phyloP scores from a whole-genome alignment of 2,329 filamentous ascomycete species.

The Diaporthe vaccinii region DNA sequence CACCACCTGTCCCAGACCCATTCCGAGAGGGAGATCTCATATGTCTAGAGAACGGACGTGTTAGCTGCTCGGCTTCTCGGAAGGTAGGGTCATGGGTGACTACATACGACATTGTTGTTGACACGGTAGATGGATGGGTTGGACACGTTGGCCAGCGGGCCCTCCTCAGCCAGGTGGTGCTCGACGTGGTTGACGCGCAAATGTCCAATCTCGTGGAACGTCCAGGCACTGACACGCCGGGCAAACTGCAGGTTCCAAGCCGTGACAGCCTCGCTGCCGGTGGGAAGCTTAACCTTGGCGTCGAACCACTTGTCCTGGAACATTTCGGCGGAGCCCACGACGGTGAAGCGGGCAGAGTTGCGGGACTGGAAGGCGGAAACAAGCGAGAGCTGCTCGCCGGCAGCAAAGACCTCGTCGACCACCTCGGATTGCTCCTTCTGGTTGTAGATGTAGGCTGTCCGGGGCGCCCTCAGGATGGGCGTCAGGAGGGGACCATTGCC shows the following conservation, averaged over 20 bases:
- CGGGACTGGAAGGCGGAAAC: slow-evolving; percentile 91
- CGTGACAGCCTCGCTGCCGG: slow-evolving; percentile 64
- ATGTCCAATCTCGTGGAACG: slow-evolving; percentile 94
- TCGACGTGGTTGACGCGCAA: slow-evolving; percentile 86
- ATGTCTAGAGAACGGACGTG: slow-evolving; percentile 69
- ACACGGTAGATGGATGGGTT: slow-evolving; percentile 95
- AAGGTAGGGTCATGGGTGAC: background rate
- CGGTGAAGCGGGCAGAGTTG: slow-evolving; percentile 90
- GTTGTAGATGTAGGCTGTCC: slow-evolving; percentile 93
- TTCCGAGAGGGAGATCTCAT: slow-evolving; percentile 90
- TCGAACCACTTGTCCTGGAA: slow-evolving; percentile 92
- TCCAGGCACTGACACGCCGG: slow-evolving; percentile 89
- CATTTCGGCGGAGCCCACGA: slow-evolving; percentile 89
- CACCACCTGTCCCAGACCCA: slow-evolving; percentile 81
- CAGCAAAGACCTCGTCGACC: slow-evolving; percentile 87
- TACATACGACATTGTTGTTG: slow-evolving; percentile 94
- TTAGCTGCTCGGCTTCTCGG: slow-evolving; percentile 46
- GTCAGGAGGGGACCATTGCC: slow-evolving; percentile 83
- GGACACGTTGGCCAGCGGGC: slow-evolving; percentile 64
- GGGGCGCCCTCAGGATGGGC: slow-evolving; percentile 85
- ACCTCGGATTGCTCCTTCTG: slow-evolving; percentile 83
- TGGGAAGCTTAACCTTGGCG: slow-evolving; percentile 77
- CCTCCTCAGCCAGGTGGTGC: slow-evolving; percentile 76
- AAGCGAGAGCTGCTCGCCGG: slow-evolving; percentile 85
- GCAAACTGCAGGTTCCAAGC: slow-evolving; percentile 89